A percentile compares a stretch with the other conserved stretches of the same genome.
These are phyloP conservation scores for Stephanodiscus triporus DNA, from an alignment of 108 stramenopile genomes.

Conservation along the genomic window DNA sequence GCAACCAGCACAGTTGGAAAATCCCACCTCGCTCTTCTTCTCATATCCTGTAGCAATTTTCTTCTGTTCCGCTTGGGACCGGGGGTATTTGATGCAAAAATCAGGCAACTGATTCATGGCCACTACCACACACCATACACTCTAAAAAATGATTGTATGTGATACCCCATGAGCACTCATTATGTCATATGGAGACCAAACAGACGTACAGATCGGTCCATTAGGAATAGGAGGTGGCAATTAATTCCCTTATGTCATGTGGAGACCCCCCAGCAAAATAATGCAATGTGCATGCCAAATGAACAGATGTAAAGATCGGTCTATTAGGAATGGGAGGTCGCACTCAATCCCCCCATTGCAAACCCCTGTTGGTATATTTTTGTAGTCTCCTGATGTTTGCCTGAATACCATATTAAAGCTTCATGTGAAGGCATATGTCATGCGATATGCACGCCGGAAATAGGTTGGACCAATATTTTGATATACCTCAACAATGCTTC, in stretches of 20 bases:
- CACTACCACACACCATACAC: constrained; percentile 23
- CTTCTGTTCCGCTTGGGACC: constrained; percentile 9
- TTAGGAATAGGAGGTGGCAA: too few relatives aligned
- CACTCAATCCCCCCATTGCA: neutral
- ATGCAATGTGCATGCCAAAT: constrained; percentile 18
- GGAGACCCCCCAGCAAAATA: constrained; percentile 46
- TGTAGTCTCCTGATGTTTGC: neutral
- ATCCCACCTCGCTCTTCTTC: constrained; percentile 12
- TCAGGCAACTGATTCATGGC: constrained; percentile 4
- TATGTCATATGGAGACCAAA: constrained; percentile 27
- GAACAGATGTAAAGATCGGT: neutral
- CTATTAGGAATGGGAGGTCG: constrained; percentile 21
- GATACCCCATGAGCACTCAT: constrained; percentile 10
- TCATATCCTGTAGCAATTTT: constrained; percentile 34
- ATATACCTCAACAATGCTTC: too few relatives aligned
- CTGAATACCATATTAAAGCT: neutral
- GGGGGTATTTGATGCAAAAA: constrained; percentile 25
- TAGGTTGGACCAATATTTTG: neutral
- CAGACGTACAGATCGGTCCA: too few relatives aligned
- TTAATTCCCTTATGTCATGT: too few relatives aligned
- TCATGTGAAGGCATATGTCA: neutral
- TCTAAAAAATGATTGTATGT: constrained; percentile 6
- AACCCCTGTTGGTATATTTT: neutral
- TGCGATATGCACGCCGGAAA: neutral
- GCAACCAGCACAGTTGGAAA: constrained; percentile 35